A percentile compares a stretch with the other conserved stretches of the same genome.
Evolutionary conservation across 305 asterid species (phyloP).

Genomic region (Galium porrigens): DNA sequence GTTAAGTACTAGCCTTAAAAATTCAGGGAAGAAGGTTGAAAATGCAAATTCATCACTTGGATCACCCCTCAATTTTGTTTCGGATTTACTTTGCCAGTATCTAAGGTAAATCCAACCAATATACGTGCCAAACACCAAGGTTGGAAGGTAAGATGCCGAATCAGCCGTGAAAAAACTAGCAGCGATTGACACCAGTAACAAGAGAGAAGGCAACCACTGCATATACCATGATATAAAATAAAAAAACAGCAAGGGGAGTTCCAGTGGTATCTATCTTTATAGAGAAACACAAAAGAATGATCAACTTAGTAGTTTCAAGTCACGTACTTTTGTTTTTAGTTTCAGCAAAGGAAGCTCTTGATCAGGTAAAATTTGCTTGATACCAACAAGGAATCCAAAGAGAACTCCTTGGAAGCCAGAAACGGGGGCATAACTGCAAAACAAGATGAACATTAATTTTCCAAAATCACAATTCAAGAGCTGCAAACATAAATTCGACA

Average conservation of each 20-base stretch:
- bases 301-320: constrained; percentile 8
- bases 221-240: constrained; percentile 20
- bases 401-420: constrained; percentile 92
- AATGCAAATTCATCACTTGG: constrained; percentile 88
- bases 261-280: neutral
- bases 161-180: constrained; percentile 61
- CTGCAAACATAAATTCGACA: too few species aligned
- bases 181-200: constrained; percentile 39
- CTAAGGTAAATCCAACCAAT: constrained; percentile 84
- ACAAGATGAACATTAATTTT: constrained; percentile 5
- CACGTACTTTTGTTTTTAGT: constrained; percentile 66
- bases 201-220: constrained; percentile 89
- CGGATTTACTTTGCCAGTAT: constrained; percentile 71
- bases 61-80: constrained; percentile 68
- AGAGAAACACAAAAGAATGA: neutral
- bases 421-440: constrained; percentile 63
- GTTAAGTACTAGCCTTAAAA: constrained; percentile 36
- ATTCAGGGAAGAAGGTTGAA: constrained; percentile 71
- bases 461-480: neutral
- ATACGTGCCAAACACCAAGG: constrained; percentile 60
- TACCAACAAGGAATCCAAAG: constrained; percentile 72
- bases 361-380: constrained; percentile 76
- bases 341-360: constrained; percentile 58
- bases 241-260: constrained; percentile 9
- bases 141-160: constrained; percentile 60